Percentiles rank a stretch among this genome's conserved stretches.
phyloP scores from a whole-genome alignment of 352 stramenopile species.

The Phytophthora hibernalis region DNA sequence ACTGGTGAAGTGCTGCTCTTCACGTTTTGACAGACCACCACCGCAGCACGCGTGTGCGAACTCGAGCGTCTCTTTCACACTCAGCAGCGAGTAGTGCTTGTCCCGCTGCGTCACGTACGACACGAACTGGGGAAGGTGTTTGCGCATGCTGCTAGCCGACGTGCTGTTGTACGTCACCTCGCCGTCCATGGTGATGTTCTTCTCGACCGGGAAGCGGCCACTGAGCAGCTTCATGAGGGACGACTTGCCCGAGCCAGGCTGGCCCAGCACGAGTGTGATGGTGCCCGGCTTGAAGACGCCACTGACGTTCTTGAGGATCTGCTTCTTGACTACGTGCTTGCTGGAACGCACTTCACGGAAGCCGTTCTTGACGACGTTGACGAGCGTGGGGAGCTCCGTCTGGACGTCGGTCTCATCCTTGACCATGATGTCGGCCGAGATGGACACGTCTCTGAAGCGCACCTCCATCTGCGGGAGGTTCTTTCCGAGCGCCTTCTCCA shows the following conservation, averaged over 20 bases:
- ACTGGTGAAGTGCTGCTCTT: conserved; percentile 18
- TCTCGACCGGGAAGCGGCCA: conserved; percentile 40
- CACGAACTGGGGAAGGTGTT: conserved; percentile 41
- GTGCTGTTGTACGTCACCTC: conserved; percentile 57
- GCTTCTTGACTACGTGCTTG: conserved; percentile 41
- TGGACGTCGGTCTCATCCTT: conserved; percentile 26
- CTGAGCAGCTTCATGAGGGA: conserved; percentile 63
- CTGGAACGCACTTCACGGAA: conserved; percentile 23
- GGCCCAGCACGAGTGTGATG: conserved; percentile 59
- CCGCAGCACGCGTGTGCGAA: conserved; percentile 49
- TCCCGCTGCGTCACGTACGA: conserved; percentile 51
- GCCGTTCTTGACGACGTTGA: conserved; percentile 33
- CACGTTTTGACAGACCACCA: conserved; percentile 18
- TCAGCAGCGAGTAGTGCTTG: conserved; percentile 52
- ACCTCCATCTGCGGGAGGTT: too few relatives aligned
- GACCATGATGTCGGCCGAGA: conserved; percentile 28
- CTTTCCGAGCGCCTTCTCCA: conserved; percentile 9
- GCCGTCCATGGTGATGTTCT: conserved; percentile 44
- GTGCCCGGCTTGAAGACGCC: conserved; percentile 51
- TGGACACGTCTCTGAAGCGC: not conserved
- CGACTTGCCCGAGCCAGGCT: conserved; percentile 57
- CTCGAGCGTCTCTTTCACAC: conserved; percentile 62
- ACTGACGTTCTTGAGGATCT: conserved; percentile 46
- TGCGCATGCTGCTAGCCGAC: conserved; percentile 1
- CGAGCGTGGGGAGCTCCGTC: conserved; percentile 27